phyloP scores from a whole-genome alignment of 2,329 filamentous ascomycete genomes.

The Paradendryphiella salina region DNA sequence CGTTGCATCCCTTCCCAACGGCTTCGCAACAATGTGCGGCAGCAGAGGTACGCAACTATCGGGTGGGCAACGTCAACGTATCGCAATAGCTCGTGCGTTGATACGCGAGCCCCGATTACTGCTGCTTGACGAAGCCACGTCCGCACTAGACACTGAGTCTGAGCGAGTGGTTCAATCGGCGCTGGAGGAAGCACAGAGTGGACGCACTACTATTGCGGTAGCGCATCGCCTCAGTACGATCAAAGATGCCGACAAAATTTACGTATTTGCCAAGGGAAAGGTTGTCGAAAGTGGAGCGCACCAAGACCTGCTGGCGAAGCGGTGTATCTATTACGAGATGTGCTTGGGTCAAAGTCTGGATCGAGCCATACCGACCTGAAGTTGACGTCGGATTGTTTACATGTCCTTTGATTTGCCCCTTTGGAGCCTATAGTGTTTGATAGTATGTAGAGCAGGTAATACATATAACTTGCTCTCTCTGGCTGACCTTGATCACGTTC shows the following conservation, averaged over 20 bases:
- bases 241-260: conserved; percentile 90
- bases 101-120: conserved; percentile 89
- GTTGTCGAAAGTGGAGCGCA: conserved; percentile 78
- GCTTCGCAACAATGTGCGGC: conserved; percentile 52
- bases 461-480: background rate
- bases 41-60: conserved; percentile 42
- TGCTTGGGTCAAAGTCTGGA: conserved; percentile 51
- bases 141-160: conserved; percentile 42
- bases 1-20: conserved; percentile 53
- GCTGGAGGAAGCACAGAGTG: conserved; percentile 78
- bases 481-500: too few species aligned
- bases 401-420: too few species aligned
- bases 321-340: conserved; percentile 52
- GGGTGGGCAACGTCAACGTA: conserved; percentile 91
- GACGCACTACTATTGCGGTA: conserved; percentile 90
- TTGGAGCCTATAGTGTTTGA: too few species aligned
- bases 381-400: too few species aligned
- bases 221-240: conserved; percentile 91
- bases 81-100: conserved; percentile 88
- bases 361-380: conserved; percentile 24
- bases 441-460: background rate
- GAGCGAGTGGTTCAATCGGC: conserved; percentile 81
- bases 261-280: conserved; percentile 85
- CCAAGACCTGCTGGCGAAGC: conserved; percentile 44
- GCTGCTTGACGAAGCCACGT: conserved; percentile 44